These are phyloP conservation scores for Nyssa sinensis DNA, from an alignment of 148 eudicot species.

Conservation along the genomic window DNA sequence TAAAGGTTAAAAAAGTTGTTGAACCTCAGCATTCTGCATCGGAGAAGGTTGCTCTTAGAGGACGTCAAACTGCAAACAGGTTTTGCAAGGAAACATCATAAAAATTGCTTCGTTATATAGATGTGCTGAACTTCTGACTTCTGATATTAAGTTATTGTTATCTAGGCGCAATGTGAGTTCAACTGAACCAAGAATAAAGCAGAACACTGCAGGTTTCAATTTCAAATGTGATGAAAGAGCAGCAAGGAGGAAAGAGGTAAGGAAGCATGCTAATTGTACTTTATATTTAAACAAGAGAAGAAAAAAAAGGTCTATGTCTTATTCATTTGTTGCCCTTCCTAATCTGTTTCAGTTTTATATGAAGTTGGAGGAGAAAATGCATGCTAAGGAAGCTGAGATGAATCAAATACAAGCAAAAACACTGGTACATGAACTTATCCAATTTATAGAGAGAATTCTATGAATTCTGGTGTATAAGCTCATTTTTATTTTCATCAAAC, in stretches of 20 bases:
- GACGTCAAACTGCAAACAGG: slow-evolving; percentile 42
- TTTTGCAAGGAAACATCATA: slow-evolving; percentile 15
- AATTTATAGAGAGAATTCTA: background rate
- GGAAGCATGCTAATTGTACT: background rate
- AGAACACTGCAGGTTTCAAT: slow-evolving; percentile 22
- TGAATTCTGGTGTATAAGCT: background rate
- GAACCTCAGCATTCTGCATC: slow-evolving; percentile 28
- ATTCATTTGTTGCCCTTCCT: background rate
- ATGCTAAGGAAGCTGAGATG: slow-evolving; percentile 29
- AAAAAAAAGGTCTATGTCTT: background rate
- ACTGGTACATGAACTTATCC: background rate
- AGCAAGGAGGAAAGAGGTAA: slow-evolving; percentile 47
- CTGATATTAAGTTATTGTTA: slow-evolving; percentile 3
- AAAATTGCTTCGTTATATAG: slow-evolving; percentile 1
- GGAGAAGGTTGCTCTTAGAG: slow-evolving; percentile 31
- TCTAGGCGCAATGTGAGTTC: slow-evolving; percentile 36
- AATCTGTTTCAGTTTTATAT: slow-evolving; percentile 19
- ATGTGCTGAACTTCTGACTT: slow-evolving; percentile 7
- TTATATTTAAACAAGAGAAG: background rate
- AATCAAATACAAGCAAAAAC: slow-evolving; percentile 26
- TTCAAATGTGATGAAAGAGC: slow-evolving; percentile 32
- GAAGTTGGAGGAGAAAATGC: slow-evolving; percentile 35
- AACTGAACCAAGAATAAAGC: slow-evolving; percentile 25
- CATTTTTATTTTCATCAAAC: background rate
- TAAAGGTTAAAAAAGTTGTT: slow-evolving; percentile 24